These are phyloP conservation scores for Microdochium bolleyi DNA, from an alignment of 2,329 filamentous ascomycete genomes.

Conservation along the genomic window DNA sequence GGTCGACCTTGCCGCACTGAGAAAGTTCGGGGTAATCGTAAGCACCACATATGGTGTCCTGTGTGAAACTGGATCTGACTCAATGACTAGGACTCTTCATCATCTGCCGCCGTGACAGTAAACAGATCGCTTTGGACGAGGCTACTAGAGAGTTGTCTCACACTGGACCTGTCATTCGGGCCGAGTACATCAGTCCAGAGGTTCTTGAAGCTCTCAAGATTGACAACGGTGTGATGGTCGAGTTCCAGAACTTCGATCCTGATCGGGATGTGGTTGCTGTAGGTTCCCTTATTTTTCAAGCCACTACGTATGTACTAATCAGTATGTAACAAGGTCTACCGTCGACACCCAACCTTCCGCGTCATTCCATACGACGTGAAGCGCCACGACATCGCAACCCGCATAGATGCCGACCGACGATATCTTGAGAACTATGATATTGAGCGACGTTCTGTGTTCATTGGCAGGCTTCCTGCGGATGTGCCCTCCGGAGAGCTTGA, in stretches of 20 bases:
- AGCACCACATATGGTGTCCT: conserved; percentile 14
- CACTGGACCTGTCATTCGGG: conserved; percentile 35
- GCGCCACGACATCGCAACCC: conserved; percentile 10
- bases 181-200: conserved; percentile 24
- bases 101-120: conserved; percentile 21
- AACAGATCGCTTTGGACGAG: conserved; percentile 30
- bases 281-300: conserved; percentile 12
- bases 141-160: conserved; percentile 30
- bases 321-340: conserved; percentile 17
- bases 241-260: conserved; percentile 43
- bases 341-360: conserved; percentile 20
- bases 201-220: conserved; percentile 24
- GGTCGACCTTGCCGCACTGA: conserved; percentile 53
- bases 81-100: conserved; percentile 36
- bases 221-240: conserved; percentile 33
- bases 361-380: conserved; percentile 24
- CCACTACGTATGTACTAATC: conserved; percentile 6
- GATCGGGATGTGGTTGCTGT: conserved; percentile 40
- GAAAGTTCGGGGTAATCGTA: conserved; percentile 50
- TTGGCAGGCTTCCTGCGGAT: conserved; percentile 19
- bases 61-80: conserved; percentile 11
- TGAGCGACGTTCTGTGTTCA: conserved; percentile 24
- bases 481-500: conserved; percentile 10
- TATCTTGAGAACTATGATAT: conserved; percentile 22
- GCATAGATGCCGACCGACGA: conserved; percentile 15